Evolutionary conservation across 768 basidiomycete species (phyloP).

Genomic region (Suillus fuscotomentosus): DNA sequence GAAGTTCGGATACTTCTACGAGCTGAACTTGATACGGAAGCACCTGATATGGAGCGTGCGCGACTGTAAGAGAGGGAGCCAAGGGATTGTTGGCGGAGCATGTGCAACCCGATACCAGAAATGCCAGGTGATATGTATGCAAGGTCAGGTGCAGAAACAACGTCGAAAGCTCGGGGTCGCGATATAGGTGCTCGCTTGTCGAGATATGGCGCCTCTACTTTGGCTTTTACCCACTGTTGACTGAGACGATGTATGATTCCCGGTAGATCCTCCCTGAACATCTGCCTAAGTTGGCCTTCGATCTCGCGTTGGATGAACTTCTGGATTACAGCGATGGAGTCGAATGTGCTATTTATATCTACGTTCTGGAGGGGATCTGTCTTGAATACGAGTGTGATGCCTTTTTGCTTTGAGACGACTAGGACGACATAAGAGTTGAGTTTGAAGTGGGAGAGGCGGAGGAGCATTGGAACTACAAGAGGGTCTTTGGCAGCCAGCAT

Average conservation of each 20-base stretch:
- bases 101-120: conserved; percentile 19
- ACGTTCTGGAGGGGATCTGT: conserved; percentile 98
- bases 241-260: conserved; percentile 95
- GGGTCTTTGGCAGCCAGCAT: conserved; percentile 95
- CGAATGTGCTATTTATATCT: conserved; percentile 96
- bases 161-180: conserved; percentile 34
- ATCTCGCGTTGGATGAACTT: conserved; percentile 98
- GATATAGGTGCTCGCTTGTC: conserved; percentile 46
- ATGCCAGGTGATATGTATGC: conserved; percentile 20
- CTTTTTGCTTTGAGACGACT: conserved; percentile 96
- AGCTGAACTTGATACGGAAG: conserved; percentile 36
- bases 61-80: conserved; percentile 20
- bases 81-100: conserved; percentile 23
- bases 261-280: conserved; percentile 97
- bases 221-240: conserved; percentile 94
- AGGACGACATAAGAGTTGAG: conserved; percentile 96
- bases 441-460: conserved; percentile 93
- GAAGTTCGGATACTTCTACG: conserved; percentile 22
- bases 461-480: conserved; percentile 96
- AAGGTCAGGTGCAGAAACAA: conserved; percentile 43
- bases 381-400: conserved; percentile 99
- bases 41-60: conserved; percentile 41
- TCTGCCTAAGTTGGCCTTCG: conserved; percentile 93
- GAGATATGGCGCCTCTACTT: conserved; percentile 90
- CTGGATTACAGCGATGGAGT: conserved; percentile 96